Percentiles rank a stretch among this genome's conserved stretches.
Conservation (phyloP, 345 rosid genomes). For the Syzygium aromaticum region DNA sequence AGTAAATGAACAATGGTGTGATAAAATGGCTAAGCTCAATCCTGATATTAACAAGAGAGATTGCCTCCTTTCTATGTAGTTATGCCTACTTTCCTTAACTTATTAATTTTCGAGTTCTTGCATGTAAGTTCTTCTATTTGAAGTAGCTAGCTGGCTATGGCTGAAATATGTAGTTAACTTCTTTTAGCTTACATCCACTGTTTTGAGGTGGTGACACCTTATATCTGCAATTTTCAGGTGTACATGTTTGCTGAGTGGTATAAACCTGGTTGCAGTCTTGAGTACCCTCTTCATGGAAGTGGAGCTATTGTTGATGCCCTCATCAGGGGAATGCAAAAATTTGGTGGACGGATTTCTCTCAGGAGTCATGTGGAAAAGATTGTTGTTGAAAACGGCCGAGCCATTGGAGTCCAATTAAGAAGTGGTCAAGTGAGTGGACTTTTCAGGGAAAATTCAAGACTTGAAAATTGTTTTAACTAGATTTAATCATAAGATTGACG, state of each 20-base stretch:
- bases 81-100: background rate
- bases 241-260: constrained; percentile 99
- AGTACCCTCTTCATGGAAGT: constrained; percentile 79
- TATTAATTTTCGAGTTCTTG: background rate
- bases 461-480: background rate
- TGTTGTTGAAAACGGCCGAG: constrained; percentile 64
- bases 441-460: background rate
- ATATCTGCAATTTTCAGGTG: constrained; percentile 34
- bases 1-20: background rate
- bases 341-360: constrained; percentile 65
- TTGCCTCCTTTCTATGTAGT: background rate
- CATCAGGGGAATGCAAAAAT: constrained; percentile 76
- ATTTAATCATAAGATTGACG: background rate
- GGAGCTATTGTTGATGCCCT: constrained; percentile 83
- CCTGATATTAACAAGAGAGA: background rate
- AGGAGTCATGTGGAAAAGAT: constrained; percentile 73
- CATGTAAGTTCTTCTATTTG: background rate
- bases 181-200: background rate
- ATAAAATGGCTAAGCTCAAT: background rate
- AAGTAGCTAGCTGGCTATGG: background rate
- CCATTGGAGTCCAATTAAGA: constrained; percentile 73
- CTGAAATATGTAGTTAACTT: background rate
- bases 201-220: background rate
- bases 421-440: constrained; percentile 68
- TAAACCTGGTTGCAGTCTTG: constrained; percentile 78